Conservation (phyloP, 257 asterid species). For the Avicennia marina region DNA sequence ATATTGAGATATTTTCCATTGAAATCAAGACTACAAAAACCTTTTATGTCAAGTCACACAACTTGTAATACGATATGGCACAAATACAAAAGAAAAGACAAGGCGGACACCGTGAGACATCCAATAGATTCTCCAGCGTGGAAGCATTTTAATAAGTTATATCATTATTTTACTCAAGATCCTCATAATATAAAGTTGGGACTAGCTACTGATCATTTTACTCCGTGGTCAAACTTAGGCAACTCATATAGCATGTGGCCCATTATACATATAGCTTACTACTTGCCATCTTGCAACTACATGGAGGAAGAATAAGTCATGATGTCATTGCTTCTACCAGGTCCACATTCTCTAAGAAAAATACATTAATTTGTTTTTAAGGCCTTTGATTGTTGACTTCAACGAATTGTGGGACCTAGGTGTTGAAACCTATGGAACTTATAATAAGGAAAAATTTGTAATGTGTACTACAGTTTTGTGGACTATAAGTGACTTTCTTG, state of each 20-base stretch:
- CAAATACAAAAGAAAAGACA: background rate
- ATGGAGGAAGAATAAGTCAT: background rate
- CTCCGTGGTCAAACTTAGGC: background rate
- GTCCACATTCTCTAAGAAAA: background rate
- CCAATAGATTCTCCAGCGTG: background rate
- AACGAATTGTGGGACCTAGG: background rate
- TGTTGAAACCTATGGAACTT: background rate
- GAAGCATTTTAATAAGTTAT: background rate
- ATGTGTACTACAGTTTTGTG: background rate
- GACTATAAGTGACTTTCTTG: background rate
- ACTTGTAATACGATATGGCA: background rate
- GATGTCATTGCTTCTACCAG: background rate
- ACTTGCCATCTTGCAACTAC: background rate
- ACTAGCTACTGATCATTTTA: background rate
- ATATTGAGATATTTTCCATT: constrained; percentile 5
- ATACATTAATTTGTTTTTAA: background rate
- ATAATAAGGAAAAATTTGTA: background rate
- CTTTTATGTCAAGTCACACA: background rate
- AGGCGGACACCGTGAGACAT: background rate
- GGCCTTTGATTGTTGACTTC: background rate
- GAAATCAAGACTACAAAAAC: no score
- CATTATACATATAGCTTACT: background rate
- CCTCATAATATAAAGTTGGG: background rate
- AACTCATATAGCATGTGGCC: background rate
- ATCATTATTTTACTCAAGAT: constrained; percentile 2